These are phyloP conservation scores for Arthrobotrys sphaeroides DNA, from an alignment of 2,329 filamentous ascomycete genomes.

Conservation along the genomic window DNA sequence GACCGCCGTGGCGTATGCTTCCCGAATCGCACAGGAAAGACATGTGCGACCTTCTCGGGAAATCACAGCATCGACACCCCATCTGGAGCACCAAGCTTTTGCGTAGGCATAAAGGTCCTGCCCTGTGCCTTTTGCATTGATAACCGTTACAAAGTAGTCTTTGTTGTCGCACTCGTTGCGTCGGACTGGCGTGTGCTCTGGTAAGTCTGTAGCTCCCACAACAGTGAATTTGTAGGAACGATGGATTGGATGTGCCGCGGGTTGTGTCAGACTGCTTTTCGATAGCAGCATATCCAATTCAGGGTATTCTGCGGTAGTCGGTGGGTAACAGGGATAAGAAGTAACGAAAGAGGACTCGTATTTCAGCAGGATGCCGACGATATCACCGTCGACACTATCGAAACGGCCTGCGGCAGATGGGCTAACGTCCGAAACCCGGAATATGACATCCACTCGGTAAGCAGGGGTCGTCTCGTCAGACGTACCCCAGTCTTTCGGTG, in stretches of 20 bases:
- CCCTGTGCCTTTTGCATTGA: constrained; percentile 68
- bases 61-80: constrained; percentile 77
- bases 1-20: constrained; percentile 76
- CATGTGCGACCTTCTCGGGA: constrained; percentile 75
- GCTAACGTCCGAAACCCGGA: constrained; percentile 62
- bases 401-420: background rate
- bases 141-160: constrained; percentile 61
- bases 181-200: constrained; percentile 59
- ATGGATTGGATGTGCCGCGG: constrained; percentile 31
- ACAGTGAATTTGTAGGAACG: constrained; percentile 3
- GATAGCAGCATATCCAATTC: constrained; percentile 1
- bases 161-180: constrained; percentile 62
- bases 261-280: background rate
- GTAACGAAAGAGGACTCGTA: constrained; percentile 41
- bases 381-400: constrained; percentile 58
- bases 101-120: constrained; percentile 76
- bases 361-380: constrained; percentile 57
- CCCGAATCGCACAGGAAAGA: constrained; percentile 76
- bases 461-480: constrained; percentile 64
- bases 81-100: constrained; percentile 76
- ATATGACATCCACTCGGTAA: constrained; percentile 42
- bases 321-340: constrained; percentile 36
- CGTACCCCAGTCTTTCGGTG: constrained; percentile 64
- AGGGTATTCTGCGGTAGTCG: background rate
- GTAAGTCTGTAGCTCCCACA: constrained; percentile 11